Conservation (phyloP, 202 grass and related monocot genomes). For the Panicum hallii region DNA sequence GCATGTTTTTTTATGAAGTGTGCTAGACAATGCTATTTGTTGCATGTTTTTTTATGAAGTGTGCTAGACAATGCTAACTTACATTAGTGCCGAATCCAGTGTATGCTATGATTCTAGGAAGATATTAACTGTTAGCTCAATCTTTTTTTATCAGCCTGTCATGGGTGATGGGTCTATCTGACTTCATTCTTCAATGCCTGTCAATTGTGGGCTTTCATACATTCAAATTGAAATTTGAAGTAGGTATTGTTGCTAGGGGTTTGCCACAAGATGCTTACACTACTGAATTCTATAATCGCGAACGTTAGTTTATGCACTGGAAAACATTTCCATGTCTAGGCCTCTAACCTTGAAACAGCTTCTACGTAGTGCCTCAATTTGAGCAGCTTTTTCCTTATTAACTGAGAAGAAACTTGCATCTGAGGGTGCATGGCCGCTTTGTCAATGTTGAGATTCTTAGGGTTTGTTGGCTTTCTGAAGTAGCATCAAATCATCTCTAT, state of each 20-base stretch:
- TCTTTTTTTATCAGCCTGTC: neutral
- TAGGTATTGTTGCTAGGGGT: neutral
- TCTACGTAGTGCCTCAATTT: neutral
- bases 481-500: neutral
- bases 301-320: neutral
- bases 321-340: neutral
- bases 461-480: neutral
- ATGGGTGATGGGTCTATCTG: neutral
- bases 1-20: neutral
- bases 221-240: neutral
- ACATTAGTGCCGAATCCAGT: neutral
- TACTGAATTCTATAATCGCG: neutral
- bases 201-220: neutral
- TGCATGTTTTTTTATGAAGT: neutral
- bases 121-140: neutral
- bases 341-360: neutral
- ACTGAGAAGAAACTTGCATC: constrained; percentile 12
- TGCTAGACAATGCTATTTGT: too few relatives aligned
- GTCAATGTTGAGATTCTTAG: neutral
- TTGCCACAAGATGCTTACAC: neutral
- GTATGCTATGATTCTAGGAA: neutral
- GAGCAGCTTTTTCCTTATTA: constrained; percentile 23
- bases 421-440: neutral
- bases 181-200: neutral
- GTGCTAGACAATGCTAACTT: too few relatives aligned